Percentiles rank a stretch among this genome's conserved stretches.
Evolutionary conservation across 306 rosid genomes (phyloP).

Genomic region (Aeschynomene evenia): DNA sequence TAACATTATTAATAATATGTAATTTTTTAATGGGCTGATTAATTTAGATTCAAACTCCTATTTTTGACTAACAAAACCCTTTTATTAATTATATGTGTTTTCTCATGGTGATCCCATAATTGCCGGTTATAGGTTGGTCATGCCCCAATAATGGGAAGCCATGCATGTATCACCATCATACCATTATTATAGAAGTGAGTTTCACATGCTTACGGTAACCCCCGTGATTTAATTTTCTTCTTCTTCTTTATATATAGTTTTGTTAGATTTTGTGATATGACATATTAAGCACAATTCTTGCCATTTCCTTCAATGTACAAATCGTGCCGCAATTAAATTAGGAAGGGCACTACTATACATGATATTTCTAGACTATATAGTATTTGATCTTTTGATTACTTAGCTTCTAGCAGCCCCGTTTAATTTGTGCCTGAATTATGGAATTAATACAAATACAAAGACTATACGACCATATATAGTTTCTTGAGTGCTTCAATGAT

Average conservation of each 20-base stretch:
- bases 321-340: not conserved
- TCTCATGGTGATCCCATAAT: slow-evolving; percentile 22
- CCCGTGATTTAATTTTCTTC: slow-evolving; percentile 13
- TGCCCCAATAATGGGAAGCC: slow-evolving; percentile 35
- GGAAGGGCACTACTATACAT: not conserved
- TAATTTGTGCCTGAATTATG: not conserved
- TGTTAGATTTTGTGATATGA: not conserved
- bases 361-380: not conserved
- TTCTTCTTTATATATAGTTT: not conserved
- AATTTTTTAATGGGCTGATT: too few relatives aligned
- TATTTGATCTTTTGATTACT: not conserved
- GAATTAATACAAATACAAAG: not conserved
- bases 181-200: slow-evolving; percentile 23
- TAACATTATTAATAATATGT: too few relatives aligned
- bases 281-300: not conserved
- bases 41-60: too few relatives aligned
- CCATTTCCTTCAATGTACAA: slow-evolving; percentile 1
- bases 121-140: slow-evolving; percentile 14
- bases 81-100: not conserved
- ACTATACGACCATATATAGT: not conserved
- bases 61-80: too few relatives aligned
- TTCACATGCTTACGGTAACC: slow-evolving; percentile 20
- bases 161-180: slow-evolving; percentile 17
- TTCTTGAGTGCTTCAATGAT: not conserved
- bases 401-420: not conserved